Conservation (phyloP, 2,329 filamentous ascomycete species). For the Pseudogymnoascus sp. region DNA sequence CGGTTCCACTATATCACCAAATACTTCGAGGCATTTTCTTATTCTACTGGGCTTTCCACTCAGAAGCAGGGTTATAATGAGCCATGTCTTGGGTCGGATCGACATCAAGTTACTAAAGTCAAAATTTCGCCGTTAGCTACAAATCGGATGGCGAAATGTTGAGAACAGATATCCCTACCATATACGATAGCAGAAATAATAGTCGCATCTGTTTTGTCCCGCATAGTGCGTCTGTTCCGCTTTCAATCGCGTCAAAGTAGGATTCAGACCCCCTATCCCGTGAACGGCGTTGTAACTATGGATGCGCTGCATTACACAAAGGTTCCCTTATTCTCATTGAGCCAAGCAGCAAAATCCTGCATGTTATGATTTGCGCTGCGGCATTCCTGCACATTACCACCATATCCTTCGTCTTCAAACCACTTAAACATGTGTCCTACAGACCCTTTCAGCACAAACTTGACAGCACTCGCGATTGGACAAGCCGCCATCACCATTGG, state of each 20-base stretch:
- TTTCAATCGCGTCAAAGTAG: neutral
- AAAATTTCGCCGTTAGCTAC: neutral
- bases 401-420: constrained; percentile 18
- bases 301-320: neutral
- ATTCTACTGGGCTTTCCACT: neutral
- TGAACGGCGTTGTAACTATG: neutral
- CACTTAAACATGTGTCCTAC: constrained; percentile 19
- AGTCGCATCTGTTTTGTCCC: neutral
- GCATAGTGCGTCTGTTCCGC: neutral
- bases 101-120: neutral
- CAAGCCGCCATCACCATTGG: constrained; percentile 20
- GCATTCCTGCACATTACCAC: constrained; percentile 28
- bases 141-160: neutral
- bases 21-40: too few species aligned
- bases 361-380: constrained; percentile 34
- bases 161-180: neutral
- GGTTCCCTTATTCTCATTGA: constrained; percentile 26
- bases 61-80: neutral
- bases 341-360: constrained; percentile 36
- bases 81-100: neutral
- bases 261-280: neutral
- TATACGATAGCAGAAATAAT: neutral
- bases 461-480: constrained; percentile 13
- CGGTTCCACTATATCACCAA: too few species aligned
- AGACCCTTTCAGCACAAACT: constrained; percentile 16